Base-by-base conservation (phyloP, 768 basidiomycete species). In the Cyclocybe aegerita region DNA sequence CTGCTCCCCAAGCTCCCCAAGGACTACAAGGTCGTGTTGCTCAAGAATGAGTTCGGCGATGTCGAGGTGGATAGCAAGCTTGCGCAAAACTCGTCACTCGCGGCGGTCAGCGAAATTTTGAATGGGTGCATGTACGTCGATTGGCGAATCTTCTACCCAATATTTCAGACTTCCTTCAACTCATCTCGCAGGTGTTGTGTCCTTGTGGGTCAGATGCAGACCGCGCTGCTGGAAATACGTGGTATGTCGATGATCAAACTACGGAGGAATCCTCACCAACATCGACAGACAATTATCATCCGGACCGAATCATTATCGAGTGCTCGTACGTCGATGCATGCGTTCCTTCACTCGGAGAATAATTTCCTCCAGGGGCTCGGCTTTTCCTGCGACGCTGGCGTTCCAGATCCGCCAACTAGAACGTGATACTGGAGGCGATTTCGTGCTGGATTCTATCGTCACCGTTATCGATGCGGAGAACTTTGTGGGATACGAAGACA, bases 41-140 rank as follows among this genome's bases (percentile, higher is more conserved):
- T 98, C 55, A 98, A 98, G 75, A 98, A 98, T 71, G 95, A 98
- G 66, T 97, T 93, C 61, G 95, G 95, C 12, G 93, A 98, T 72
- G 79, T 96, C 9, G 83, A 95, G 80, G 94, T 98, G 43, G 94
- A 98, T 63, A 94, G 92, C 58, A 85, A 95, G 57, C 81, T 98
- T 11, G 93, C 93, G 10, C 79, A 85, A 51, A 86, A 94, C 61
- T 91, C 88, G 1, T 86, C 83, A 44, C 70, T 98, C 38, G 71
- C 90, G 12, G 93, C 90, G 1, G 93, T 98, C 49, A 91, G 85
- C 60, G 94, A 98, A 68, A 97, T 98, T 46, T 68, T 94, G 56
- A 97, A 96, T 67, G 94, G 93, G n/a, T 97, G 93, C 78, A 83
- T 96, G 93, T 94, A 58, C 68, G 84, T 66, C 60, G 54, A 12